A percentile compares a stretch with the other conserved stretches of the same genome.
These are phyloP conservation scores for Lenzites betulinus DNA, from an alignment of 768 basidiomycete genomes.

Conservation along the genomic window DNA sequence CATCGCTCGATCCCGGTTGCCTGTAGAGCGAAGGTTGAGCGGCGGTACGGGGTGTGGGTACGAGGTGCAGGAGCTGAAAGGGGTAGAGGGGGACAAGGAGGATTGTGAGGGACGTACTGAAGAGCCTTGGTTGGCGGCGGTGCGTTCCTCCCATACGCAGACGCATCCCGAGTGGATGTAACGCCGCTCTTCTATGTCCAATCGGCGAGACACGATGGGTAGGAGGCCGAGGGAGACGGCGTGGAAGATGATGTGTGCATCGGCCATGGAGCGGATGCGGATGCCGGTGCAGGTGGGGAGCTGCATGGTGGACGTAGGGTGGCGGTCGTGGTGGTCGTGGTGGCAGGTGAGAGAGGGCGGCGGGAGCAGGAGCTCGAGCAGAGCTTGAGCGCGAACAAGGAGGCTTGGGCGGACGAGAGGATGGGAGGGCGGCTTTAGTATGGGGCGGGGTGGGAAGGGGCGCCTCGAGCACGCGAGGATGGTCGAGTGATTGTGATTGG, in stretches of 20 bases:
- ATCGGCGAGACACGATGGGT: conserved; percentile 68
- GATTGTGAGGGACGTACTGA: conserved; percentile 47
- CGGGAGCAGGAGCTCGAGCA: no score
- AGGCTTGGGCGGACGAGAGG: background rate
- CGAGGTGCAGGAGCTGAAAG: conserved; percentile 17
- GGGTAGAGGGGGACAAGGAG: conserved; percentile 2
- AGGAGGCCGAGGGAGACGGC: conserved; percentile 59
- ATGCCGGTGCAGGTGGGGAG: conserved; percentile 66
- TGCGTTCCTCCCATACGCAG: conserved; percentile 84
- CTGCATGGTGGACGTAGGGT: conserved; percentile 40
- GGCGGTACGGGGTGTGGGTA: background rate
- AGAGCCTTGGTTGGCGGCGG: conserved; percentile 62
- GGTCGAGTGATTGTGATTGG: conserved; percentile 7
- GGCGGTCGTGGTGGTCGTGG: no score
- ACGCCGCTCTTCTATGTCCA: conserved; percentile 76
- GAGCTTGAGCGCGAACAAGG: no score
- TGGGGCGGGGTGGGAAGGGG: conserved; percentile 2
- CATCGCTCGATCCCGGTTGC: conserved; percentile 73
- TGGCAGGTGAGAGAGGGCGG: background rate
- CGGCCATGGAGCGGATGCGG: conserved; percentile 62
- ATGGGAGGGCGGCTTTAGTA: background rate
- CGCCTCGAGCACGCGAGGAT: background rate
- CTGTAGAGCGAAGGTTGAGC: conserved; percentile 4
- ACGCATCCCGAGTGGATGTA: conserved; percentile 68
- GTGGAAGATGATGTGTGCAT: conserved; percentile 77